Evolutionary conservation across 2,329 filamentous ascomycete genomes (phyloP).

Genomic region (Exserohilum turcica): DNA sequence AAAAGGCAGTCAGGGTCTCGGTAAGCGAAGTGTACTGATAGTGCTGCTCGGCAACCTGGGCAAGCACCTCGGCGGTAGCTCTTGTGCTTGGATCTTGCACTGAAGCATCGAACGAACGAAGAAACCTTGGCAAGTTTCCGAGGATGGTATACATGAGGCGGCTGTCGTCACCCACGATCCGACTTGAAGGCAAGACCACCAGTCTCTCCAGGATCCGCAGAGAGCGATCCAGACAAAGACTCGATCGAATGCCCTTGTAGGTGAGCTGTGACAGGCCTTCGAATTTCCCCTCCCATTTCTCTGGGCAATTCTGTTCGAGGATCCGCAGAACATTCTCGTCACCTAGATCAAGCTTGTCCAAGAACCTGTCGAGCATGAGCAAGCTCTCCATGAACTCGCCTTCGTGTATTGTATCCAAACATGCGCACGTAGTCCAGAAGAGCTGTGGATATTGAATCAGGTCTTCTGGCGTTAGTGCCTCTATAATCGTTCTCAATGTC

Average conservation of each 20-base stretch:
- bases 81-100: slow-evolving; percentile 55
- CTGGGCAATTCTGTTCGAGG: slow-evolving; percentile 78
- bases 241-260: slow-evolving; percentile 91
- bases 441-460: slow-evolving; percentile 90
- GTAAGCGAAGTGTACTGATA: slow-evolving; percentile 72
- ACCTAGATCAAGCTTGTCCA: slow-evolving; percentile 81
- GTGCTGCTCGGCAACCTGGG: slow-evolving; percentile 73
- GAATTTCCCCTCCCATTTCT: slow-evolving; percentile 86
- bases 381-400: slow-evolving; percentile 90
- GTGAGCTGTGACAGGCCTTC: slow-evolving; percentile 84
- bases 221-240: slow-evolving; percentile 77
- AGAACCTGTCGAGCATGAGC: slow-evolving; percentile 85
- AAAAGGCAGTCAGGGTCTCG: slow-evolving; percentile 71
- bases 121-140: slow-evolving; percentile 86
- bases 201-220: slow-evolving; percentile 79
- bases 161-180: slow-evolving; percentile 79
- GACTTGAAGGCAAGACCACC: slow-evolving; percentile 76
- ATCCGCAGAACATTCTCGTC: slow-evolving; percentile 70
- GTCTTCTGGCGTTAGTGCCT: slow-evolving; percentile 77
- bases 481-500: slow-evolving; percentile 88
- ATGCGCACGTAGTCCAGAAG: slow-evolving; percentile 98
- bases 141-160: slow-evolving; percentile 84
- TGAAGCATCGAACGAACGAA: slow-evolving; percentile 75
- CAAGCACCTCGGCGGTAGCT: slow-evolving; percentile 70
- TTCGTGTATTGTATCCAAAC: slow-evolving; percentile 95